Conservation (phyloP, 1,284 basidiomycete genomes). For the Pyrrhoderma noxium region DNA sequence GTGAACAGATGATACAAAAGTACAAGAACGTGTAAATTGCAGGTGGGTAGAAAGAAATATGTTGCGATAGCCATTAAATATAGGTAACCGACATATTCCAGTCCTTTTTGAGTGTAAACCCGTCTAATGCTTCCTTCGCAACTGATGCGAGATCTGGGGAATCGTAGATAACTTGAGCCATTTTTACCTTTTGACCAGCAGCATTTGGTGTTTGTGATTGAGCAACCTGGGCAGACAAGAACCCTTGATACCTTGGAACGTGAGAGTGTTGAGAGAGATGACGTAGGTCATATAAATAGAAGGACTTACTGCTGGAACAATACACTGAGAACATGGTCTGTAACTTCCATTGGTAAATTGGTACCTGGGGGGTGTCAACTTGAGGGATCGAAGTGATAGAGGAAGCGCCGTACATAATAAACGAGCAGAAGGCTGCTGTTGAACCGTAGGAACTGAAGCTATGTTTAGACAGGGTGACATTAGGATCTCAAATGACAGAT, state of each 20-base stretch:
- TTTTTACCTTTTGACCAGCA: conserved; percentile 55
- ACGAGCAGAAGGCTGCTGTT: conserved; percentile 56
- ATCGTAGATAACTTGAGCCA: conserved; percentile 74
- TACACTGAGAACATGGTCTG: conserved; percentile 72
- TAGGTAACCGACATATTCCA: conserved; percentile 75
- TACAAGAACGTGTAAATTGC: conserved; percentile 6
- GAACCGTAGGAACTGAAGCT: conserved; percentile 30
- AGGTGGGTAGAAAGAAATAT: neutral
- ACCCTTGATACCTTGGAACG: conserved; percentile 63
- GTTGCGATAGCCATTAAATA: conserved; percentile 36
- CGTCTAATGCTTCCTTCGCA: conserved; percentile 73
- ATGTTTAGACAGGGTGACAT: conserved; percentile 2
- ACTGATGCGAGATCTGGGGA: conserved; percentile 60
- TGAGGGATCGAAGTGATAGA: neutral
- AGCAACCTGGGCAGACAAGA: conserved; percentile 60
- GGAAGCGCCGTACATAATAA: conserved; percentile 43
- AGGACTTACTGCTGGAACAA: conserved; percentile 77
- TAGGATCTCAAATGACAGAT: neutral
- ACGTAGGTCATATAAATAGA: neutral
- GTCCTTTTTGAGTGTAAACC: conserved; percentile 73
- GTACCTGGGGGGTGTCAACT: conserved; percentile 28
- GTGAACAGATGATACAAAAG: neutral
- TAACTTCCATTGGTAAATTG: conserved; percentile 76
- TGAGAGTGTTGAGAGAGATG: conserved; percentile 11
- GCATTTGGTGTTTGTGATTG: conserved; percentile 58